Evolutionary conservation across 768 basidiomycete species (phyloP).

Genomic region (Leccinum subtestaceum): DNA sequence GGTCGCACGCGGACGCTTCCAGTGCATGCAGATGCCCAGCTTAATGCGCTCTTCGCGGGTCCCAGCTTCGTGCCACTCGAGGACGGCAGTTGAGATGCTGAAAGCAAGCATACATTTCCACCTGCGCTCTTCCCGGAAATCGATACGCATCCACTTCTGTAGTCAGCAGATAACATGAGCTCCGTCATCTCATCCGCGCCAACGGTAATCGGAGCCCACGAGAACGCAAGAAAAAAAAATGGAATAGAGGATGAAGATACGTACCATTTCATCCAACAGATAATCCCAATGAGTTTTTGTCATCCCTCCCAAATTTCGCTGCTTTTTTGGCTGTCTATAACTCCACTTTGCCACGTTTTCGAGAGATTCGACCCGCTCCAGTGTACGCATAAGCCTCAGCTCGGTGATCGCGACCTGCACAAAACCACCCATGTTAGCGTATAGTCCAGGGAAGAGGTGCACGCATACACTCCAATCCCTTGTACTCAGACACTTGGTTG

Average conservation of each 20-base stretch:
- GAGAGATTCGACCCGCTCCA: conserved; percentile 82
- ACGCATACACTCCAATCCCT: conserved; percentile 78
- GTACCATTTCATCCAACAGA: conserved; percentile 93
- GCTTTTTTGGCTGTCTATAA: conserved; percentile 93
- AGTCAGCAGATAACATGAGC: conserved; percentile 13
- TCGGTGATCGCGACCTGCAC: conserved; percentile 76
- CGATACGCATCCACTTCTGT: conserved; percentile 95
- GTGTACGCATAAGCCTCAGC: conserved; percentile 69
- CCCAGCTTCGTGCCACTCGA: conserved; percentile 82
- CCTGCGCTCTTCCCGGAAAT: conserved; percentile 90
- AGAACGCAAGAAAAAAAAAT: not conserved
- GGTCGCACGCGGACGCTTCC: conserved; percentile 49
- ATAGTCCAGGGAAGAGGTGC: not conserved
- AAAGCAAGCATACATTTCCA: conserved; percentile 90
- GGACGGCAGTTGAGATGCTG: conserved; percentile 74
- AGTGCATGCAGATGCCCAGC: conserved; percentile 65
- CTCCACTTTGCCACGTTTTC: conserved; percentile 84
- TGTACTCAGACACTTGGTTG: conserved; percentile 75
- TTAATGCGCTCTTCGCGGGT: conserved; percentile 60
- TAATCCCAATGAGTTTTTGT: conserved; percentile 94
- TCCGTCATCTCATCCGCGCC: not conserved
- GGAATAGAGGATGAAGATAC: conserved; percentile 21
- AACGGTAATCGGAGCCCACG: not conserved
- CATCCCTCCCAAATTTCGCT: conserved; percentile 70
- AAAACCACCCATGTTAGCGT: not conserved